Conservation (phyloP, 1,284 basidiomycete species). For the Rhodotorula sp. region DNA sequence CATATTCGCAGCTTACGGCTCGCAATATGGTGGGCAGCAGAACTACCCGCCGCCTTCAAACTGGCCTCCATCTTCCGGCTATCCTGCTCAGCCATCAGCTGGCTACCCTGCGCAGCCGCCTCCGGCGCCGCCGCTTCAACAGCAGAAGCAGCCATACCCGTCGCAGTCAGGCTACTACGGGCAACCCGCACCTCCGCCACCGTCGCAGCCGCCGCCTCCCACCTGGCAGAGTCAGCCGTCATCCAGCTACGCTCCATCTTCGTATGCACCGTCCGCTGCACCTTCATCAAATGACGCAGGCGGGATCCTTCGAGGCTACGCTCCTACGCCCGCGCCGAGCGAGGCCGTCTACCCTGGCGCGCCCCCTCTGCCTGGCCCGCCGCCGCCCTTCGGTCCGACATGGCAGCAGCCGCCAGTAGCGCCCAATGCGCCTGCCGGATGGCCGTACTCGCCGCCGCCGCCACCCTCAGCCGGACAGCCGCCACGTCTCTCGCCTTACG, state of each 20-base stretch:
- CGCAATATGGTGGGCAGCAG: background rate
- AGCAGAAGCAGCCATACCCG: background rate
- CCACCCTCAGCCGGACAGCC: too few relatives aligned
- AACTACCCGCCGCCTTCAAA: background rate
- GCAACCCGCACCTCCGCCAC: background rate
- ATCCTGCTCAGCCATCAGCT: background rate
- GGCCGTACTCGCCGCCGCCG: background rate
- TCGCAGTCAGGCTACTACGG: background rate
- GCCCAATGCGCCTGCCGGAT: background rate
- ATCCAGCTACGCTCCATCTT: background rate
- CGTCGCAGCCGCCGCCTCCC: too few relatives aligned
- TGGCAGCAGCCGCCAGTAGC: background rate
- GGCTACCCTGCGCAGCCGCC: background rate
- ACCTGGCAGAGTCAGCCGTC: too few relatives aligned
- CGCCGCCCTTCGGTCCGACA: conserved; percentile 2
- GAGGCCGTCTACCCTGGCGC: background rate
- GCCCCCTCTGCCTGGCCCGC: conserved; percentile 10
- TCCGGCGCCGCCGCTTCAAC: background rate
- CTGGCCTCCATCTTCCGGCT: background rate
- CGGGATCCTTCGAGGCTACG: background rate
- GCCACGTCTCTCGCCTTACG: too few relatives aligned
- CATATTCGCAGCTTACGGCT: too few relatives aligned
- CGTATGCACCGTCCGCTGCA: background rate
- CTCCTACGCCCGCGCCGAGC: background rate
- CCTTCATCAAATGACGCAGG: background rate